Conservation (phyloP, 2,329 filamentous ascomycete species). For the Furcasterigmium furcatum region DNA sequence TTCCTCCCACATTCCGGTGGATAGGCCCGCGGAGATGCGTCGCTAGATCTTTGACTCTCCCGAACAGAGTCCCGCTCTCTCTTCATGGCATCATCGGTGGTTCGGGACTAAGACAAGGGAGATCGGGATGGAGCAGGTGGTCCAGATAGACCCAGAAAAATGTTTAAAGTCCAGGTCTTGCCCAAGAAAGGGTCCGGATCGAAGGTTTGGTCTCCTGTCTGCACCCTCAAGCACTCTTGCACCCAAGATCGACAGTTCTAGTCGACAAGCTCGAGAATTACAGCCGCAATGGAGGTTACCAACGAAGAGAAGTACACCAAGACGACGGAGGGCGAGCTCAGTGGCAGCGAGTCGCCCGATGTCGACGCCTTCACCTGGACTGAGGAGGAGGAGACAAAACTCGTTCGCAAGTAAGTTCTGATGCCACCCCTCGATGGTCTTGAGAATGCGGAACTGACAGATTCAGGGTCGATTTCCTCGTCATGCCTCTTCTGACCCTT, state of each 20-base stretch:
- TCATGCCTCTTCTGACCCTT: constrained; percentile 43
- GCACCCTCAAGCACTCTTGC: no score
- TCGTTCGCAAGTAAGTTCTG: constrained; percentile 21
- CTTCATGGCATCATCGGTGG: not conserved
- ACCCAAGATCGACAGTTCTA: no score
- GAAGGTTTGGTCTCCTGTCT: no score
- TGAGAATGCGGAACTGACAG: no score
- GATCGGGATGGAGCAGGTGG: no score
- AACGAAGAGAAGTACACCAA: not conserved
- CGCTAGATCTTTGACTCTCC: not conserved
- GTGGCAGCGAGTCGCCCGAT: not conserved
- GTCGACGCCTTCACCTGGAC: constrained; percentile 13
- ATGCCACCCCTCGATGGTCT: not conserved
- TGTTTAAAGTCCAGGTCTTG: no score
- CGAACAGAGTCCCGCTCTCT: not conserved
- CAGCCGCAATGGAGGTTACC: not conserved
- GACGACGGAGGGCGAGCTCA: not conserved
- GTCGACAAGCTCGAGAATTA: no score
- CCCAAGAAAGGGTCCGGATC: no score
- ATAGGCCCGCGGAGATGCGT: not conserved
- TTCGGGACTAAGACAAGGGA: no score
- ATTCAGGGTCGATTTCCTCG: constrained; percentile 36
- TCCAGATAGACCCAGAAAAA: no score
- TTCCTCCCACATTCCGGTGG: not conserved
- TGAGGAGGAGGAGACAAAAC: constrained; percentile 19